Conservation (phyloP, 2,329 filamentous ascomycete species). For the Neurospora crassa region DNA sequence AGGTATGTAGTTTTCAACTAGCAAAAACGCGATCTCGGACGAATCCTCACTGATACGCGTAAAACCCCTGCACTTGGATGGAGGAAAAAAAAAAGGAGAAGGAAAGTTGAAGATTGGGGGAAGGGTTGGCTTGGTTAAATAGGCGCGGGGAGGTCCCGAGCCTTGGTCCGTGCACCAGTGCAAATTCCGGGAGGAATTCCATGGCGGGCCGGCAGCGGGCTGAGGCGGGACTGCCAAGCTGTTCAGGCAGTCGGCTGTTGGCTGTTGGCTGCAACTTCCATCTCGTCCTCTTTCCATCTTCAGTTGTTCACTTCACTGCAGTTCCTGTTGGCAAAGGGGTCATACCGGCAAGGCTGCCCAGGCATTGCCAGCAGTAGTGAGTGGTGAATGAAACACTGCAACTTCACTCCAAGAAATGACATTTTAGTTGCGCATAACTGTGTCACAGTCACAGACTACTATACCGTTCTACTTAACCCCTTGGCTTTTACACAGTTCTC, state of each 20-base stretch:
- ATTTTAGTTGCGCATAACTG: not conserved
- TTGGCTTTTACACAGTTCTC: not conserved
- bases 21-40: constrained; percentile 83
- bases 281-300: not conserved
- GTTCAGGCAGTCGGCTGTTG: not conserved
- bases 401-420: not conserved
- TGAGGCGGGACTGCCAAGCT: not conserved
- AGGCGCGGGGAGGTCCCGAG: not conserved
- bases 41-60: constrained; percentile 79
- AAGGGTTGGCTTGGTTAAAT: constrained; percentile 11
- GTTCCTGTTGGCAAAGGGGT: not conserved
- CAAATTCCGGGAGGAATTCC: constrained; percentile 1
- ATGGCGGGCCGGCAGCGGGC: not conserved
- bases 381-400: not conserved
- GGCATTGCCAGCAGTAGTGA: not conserved
- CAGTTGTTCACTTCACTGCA: not conserved
- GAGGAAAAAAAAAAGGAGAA: constrained; percentile 30
- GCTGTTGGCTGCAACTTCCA: not conserved
- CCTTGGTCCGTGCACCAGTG: constrained; percentile 15
- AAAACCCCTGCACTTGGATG: constrained; percentile 67
- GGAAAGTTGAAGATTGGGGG: not conserved
- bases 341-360: not conserved
- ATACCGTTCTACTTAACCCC: not conserved
- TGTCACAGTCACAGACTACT: not conserved
- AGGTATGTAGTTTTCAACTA: constrained; percentile 79